Evolutionary conservation across 208 protist species (phyloP), one percentile per base, ranked within the genome.

Genomic region (Acanthamoeba castellanii): DNA sequence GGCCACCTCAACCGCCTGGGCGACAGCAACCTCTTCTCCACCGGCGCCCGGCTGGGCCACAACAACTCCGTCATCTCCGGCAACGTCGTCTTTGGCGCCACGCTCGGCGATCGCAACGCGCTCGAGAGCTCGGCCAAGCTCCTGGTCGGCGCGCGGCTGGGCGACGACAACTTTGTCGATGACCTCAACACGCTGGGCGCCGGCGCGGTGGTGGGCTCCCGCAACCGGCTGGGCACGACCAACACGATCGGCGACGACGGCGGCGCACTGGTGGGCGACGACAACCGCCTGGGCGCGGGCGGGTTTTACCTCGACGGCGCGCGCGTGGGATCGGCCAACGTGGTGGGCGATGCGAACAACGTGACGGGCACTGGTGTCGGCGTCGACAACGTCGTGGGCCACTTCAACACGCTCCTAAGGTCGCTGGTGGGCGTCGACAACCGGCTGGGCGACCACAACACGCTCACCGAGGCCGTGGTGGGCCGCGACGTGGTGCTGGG

Each of bases 101-200:
- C 34, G 5, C 22, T 76, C 13, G 68, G 68, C 13, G 68, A 76
- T 27, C 3, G 16, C 34, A 76, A 76, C 68, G 27, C 68, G n/a
- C 68, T 76, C n/a, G 37, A 37, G 68, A 76, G 34, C 68, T 76
- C 68, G 27, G 30, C 68, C 68, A 76, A 76, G 68, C 3, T 76
- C 2, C n/a, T 76, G 18, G n/a, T 42, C 68, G 68, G 3, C 11
- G 27, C 68, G 22, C 68, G 34, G 2, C 11, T 76, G 8, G 68
- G 18, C 8, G 34, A 76, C 30, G 34, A 78, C n/a, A 78, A 78
- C 70, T 47, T 22, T 7, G n/a, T 78, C n/a, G 70, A 34, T 30
- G 70, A 78, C n/a, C 70, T 78, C 70, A 78, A 78, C 70, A 47
- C n/a, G 34, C 14, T 78, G 52, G 52, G 52, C 70, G 9, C 32